A percentile compares a stretch with the other conserved stretches of the same genome.
Evolutionary conservation across 2,329 filamentous ascomycete genomes (phyloP).

Genomic region (Parafenestella ontariensis): DNA sequence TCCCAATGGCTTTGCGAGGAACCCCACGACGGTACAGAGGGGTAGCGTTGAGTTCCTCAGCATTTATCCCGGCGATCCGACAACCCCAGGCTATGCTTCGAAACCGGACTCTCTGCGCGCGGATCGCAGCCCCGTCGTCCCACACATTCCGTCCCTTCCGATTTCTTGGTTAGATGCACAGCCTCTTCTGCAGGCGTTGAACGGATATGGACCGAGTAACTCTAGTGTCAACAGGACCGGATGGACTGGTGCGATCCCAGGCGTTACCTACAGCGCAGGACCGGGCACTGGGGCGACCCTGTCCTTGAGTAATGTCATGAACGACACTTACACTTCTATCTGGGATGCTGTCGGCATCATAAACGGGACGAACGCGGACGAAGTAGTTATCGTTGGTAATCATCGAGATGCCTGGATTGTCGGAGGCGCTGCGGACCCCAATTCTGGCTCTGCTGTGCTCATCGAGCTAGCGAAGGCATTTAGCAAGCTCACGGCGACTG

Average conservation of each 20-base stretch:
- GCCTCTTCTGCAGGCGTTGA: slow-evolving; percentile 80
- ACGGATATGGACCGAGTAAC: slow-evolving; percentile 75
- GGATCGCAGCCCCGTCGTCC: slow-evolving; percentile 69
- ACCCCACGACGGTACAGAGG: slow-evolving; percentile 56
- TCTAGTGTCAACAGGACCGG: slow-evolving; percentile 48
- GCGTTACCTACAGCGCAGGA: slow-evolving; percentile 46
- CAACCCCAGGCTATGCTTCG: slow-evolving; percentile 72
- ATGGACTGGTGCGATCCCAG: slow-evolving; percentile 47
- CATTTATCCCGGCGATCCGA: slow-evolving; percentile 56
- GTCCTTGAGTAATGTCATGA: slow-evolving; percentile 71
- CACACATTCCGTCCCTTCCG: slow-evolving; percentile 83
- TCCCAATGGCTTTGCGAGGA: slow-evolving; percentile 52
- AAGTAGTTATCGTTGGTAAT: slow-evolving; percentile 62
- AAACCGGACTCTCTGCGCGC: slow-evolving; percentile 78
- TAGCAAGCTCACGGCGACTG: slow-evolving; percentile 54
- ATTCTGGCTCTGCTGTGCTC: slow-evolving; percentile 58
- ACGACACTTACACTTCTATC: slow-evolving; percentile 79
- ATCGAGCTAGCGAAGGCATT: slow-evolving; percentile 60
- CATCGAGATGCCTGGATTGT: slow-evolving; percentile 64
- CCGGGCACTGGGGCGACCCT: slow-evolving; percentile 60
- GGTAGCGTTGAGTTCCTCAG: slow-evolving; percentile 66
- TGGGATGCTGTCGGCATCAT: slow-evolving; percentile 80
- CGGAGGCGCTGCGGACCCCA: slow-evolving; percentile 61
- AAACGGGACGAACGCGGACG: slow-evolving; percentile 67
- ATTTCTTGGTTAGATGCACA: slow-evolving; percentile 84